Conservation (phyloP, 2,329 filamentous ascomycete genomes). For the Cladosporium sp. region DNA sequence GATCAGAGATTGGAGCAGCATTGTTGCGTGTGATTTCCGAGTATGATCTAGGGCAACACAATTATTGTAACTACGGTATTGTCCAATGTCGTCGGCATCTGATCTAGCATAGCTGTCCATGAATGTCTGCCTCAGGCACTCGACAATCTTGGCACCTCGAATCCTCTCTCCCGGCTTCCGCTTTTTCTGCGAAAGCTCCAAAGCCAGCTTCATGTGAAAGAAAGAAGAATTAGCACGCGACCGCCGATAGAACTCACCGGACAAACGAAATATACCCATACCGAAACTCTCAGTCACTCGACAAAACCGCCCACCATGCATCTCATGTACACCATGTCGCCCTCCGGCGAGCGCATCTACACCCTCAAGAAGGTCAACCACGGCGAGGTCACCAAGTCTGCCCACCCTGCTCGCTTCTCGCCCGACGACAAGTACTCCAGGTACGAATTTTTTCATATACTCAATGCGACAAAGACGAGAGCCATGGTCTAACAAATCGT, state of each 20-base stretch:
- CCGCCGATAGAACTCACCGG: neutral
- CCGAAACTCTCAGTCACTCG: neutral
- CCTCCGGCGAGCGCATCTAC: conserved; percentile 82
- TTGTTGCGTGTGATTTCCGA: conserved; percentile 8
- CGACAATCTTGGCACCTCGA: conserved; percentile 2
- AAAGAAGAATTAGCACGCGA: neutral
- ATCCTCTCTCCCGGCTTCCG: neutral
- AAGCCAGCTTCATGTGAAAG: conserved; percentile 4
- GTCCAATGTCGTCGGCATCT: neutral
- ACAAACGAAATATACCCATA: neutral
- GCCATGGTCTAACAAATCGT: neutral
- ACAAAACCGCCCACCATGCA: conserved; percentile 50
- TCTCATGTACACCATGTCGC: conserved; percentile 82
- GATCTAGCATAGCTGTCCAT: neutral
- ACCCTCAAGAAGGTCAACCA: conserved; percentile 85
- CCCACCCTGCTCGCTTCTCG: conserved; percentile 92
- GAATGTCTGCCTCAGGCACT: neutral
- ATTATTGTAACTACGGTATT: neutral
- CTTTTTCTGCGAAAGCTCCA: conserved; percentile 8
- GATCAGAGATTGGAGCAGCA: conserved; percentile 34
- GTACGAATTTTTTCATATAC: conserved; percentile 34
- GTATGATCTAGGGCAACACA: neutral
- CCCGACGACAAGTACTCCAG: conserved; percentile 97
- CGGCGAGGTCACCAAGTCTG: conserved; percentile 87
- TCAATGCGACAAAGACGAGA: neutral